Evolutionary conservation across 2,329 filamentous ascomycete genomes (phyloP), one percentile per base, ranked within the genome.

Genomic region (Colletotrichum theobromicola): DNA sequence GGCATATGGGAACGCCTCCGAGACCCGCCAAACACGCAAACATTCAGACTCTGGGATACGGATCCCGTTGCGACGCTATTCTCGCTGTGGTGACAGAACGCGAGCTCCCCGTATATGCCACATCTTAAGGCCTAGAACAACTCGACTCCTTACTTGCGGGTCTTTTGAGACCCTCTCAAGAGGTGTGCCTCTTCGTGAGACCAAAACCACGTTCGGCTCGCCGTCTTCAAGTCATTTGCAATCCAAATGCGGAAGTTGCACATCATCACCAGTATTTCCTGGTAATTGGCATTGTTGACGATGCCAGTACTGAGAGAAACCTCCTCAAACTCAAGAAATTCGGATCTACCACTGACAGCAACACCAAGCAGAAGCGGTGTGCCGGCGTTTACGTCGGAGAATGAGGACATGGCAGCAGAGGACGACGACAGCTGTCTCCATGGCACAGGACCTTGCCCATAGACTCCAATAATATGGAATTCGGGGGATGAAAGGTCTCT

Each of bases 1-100:
- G 21, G 6, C 42, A 13, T 10, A 50, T 21, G 42, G 6, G 42
- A n/a, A 50, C 24, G 42, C 42, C 42, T 50, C 42, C n/a, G 42
- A 21, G 42, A 50, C 42, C 42, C 42, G 42, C 42, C 42, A 50
- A 50, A 50, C 42, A 50, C n/a, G 42, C 42, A 50, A 50, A 50
- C 42, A 50, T 13, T 13, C 1, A 21, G 10, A 50, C 42, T 50
- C 42, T 50, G 1, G 42, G 42, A 13, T 50, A 7, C n/a, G 42
- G 1, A 50, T 50, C n/a, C 42, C 42, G 42, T 50, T 50, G 42
- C 42, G 42, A 50, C 42, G 42, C 42, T 50, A n/a, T 21, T 34
- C 42, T 46, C 18, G 21, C 42, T 21, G 9, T 21, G 42, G 5
- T 46, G 10, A 10, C 4, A 46, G n/a, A 21, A 21, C 42, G 21